Evolutionary conservation across 352 stramenopile species (phyloP).

Genomic region (Aphanomyces invadans): DNA sequence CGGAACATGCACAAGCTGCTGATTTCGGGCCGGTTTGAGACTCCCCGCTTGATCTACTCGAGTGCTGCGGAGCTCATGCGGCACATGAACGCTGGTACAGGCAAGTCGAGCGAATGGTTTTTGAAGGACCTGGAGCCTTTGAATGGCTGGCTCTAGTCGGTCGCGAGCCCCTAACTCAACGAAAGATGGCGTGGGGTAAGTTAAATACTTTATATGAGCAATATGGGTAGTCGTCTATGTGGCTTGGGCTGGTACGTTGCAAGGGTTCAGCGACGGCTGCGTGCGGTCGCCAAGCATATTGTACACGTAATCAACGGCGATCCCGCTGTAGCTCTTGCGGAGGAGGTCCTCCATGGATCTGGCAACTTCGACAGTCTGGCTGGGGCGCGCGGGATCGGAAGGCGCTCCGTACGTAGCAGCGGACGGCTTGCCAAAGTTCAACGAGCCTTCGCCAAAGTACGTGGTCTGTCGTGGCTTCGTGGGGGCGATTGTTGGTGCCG

Average conservation of each 20-base stretch:
- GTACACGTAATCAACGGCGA: slow-evolving; percentile 23
- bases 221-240: not conserved
- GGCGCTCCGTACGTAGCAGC: not conserved
- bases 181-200: not conserved
- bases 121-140: slow-evolving; percentile 2
- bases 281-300: slow-evolving; percentile 18
- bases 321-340: slow-evolving; percentile 21
- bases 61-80: slow-evolving; percentile 1
- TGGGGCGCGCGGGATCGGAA: not conserved
- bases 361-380: not conserved
- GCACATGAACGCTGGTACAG: not conserved
- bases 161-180: not conserved
- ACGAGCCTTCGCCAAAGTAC: slow-evolving; percentile 20
- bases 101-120: not conserved
- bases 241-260: not conserved
- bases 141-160: not conserved
- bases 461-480: not conserved
- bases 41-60: slow-evolving; percentile 1
- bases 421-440: not conserved
- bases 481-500: not conserved
- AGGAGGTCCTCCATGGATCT: slow-evolving; percentile 7
- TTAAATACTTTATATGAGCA: slow-evolving; percentile 2
- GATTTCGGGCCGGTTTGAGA: not conserved
- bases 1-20: slow-evolving; percentile 3
- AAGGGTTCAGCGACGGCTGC: not conserved